Evolutionary conservation across 805 yeast genomes (phyloP).

Genomic region (Metschnikowia colocasiae): DNA sequence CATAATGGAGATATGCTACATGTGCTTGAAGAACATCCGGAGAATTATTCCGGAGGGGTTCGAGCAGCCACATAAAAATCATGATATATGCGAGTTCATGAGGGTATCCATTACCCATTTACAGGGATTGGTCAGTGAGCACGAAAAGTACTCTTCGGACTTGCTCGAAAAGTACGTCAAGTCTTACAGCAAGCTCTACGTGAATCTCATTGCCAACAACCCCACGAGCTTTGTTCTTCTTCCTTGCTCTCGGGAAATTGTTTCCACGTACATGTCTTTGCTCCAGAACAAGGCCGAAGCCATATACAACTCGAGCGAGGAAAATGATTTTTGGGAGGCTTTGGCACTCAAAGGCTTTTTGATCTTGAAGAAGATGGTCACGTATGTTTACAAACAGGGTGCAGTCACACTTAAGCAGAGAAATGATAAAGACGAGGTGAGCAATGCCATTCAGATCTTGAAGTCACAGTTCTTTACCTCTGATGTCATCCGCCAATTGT

Average conservation of each 20-base stretch:
- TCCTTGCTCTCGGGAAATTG: conserved; percentile 57
- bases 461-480: conserved; percentile 56
- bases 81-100: conserved; percentile 58
- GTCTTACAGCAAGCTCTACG: conserved; percentile 72
- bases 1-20: conserved; percentile 69
- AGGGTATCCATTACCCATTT: conserved; percentile 55
- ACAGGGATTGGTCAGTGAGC: conserved; percentile 49
- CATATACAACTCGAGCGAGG: conserved; percentile 57
- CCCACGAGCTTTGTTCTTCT: conserved; percentile 70
- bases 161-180: conserved; percentile 66
- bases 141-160: conserved; percentile 47
- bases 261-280: conserved; percentile 57
- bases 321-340: conserved; percentile 69
- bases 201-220: conserved; percentile 52
- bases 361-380: conserved; percentile 61
- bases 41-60: conserved; percentile 74
- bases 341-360: conserved; percentile 63
- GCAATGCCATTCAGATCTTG: conserved; percentile 50
- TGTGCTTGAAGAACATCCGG: conserved; percentile 70
- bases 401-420: conserved; percentile 62
- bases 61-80: conserved; percentile 62
- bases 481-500: conserved; percentile 51
- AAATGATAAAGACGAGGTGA: conserved; percentile 62
- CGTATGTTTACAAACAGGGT: conserved; percentile 61
- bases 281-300: conserved; percentile 61